Evolutionary conservation across 2,329 filamentous ascomycete species (phyloP).

Genomic region (Curvularia verruculosa): DNA sequence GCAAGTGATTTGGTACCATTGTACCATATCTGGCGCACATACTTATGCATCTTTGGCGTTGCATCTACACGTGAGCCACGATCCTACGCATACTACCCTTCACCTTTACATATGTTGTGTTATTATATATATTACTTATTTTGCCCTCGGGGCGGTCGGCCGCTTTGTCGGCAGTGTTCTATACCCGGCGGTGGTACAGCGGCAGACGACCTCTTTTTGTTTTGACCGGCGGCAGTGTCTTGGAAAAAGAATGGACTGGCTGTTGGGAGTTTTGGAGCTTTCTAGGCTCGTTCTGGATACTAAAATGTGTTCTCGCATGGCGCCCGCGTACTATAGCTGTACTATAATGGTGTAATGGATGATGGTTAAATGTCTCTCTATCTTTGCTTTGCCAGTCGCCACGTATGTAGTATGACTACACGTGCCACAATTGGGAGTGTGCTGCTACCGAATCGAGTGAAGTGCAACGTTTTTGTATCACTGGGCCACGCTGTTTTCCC

Average conservation of each 20-base stretch:
- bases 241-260: not conserved
- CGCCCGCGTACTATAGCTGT: conserved; percentile 24
- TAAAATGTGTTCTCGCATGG: no score
- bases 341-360: conserved; percentile 40
- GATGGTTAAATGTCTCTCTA: conserved; percentile 21
- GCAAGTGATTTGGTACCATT: conserved; percentile 5
- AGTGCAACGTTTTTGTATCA: conserved; percentile 3
- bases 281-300: conserved; percentile 23
- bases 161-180: conserved; percentile 7
- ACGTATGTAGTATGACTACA: conserved; percentile 3
- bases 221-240: not conserved
- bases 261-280: conserved; percentile 3
- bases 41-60: conserved; percentile 17
- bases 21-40: conserved; percentile 13
- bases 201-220: conserved; percentile 1
- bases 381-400: conserved; percentile 5
- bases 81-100: conserved; percentile 26
- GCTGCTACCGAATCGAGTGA: not conserved
- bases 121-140: conserved; percentile 18
- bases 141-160: conserved; percentile 1
- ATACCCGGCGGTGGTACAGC: conserved; percentile 12
- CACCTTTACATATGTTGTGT: conserved; percentile 19
- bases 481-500: conserved; percentile 14
- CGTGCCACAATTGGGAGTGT: conserved; percentile 1
- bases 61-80: conserved; percentile 29